Conservation (phyloP, 768 basidiomycete species). For the Suillus luteus region DNA sequence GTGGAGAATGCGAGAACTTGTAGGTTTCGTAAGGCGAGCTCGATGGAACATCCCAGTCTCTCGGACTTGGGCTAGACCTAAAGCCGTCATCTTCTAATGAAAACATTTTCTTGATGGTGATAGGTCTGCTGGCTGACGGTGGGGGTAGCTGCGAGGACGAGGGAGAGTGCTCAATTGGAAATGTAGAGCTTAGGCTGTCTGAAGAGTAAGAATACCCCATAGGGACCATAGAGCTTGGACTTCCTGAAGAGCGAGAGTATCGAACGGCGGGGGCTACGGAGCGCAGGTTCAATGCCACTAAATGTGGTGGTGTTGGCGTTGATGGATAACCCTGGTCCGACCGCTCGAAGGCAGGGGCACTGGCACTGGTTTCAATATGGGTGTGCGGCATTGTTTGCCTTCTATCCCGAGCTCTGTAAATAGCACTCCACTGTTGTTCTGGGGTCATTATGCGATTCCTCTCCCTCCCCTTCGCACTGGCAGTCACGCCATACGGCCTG, state of each 20-base stretch:
- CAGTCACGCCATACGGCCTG: constrained; percentile 23
- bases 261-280: constrained; percentile 9
- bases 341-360: constrained; percentile 11
- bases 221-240: constrained; percentile 11
- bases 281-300: constrained; percentile 15
- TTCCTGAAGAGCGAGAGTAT: constrained; percentile 14
- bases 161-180: constrained; percentile 24
- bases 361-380: constrained; percentile 27
- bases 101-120: constrained; percentile 32
- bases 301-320: constrained; percentile 9
- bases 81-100: constrained; percentile 26
- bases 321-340: constrained; percentile 19
- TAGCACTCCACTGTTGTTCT: constrained; percentile 32
- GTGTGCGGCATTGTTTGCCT: constrained; percentile 18
- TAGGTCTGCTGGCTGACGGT: constrained; percentile 34
- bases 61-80: constrained; percentile 26
- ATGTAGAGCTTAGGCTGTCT: not conserved
- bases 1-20: constrained; percentile 31
- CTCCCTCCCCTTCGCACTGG: constrained; percentile 21
- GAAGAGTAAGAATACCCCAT: constrained; percentile 22
- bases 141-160: constrained; percentile 24
- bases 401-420: constrained; percentile 30
- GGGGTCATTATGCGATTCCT: constrained; percentile 23
- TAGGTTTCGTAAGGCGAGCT: constrained; percentile 29
- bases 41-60: constrained; percentile 21